A percentile compares a stretch with the other conserved stretches of the same genome.
These are phyloP conservation scores for Ustilago lituana DNA, from an alignment of 1,284 basidiomycete species.

Conservation along the genomic window DNA sequence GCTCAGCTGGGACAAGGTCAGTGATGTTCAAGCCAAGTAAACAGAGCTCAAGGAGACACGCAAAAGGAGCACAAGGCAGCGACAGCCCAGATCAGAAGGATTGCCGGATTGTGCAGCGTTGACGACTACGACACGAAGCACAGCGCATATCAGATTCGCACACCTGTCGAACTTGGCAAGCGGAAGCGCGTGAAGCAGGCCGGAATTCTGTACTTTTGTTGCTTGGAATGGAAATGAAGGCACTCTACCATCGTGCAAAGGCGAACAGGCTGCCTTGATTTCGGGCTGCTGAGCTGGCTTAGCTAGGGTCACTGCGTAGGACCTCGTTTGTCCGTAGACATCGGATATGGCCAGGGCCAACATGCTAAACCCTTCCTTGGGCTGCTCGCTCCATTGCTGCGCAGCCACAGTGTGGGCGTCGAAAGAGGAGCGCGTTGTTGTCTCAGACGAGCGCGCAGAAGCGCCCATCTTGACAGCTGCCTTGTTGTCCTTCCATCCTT, in stretches of 20 bases:
- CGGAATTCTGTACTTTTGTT: too few species aligned
- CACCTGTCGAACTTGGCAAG: constrained; percentile 38
- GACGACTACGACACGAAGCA: constrained; percentile 13
- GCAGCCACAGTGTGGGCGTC: neutral
- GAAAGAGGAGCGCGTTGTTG: constrained; percentile 5
- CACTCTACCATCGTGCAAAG: too few species aligned
- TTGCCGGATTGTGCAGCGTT: neutral
- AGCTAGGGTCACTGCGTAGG: too few species aligned
- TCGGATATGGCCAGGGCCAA: too few species aligned
- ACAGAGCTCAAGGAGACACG: constrained; percentile 2
- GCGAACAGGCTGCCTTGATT: too few species aligned
- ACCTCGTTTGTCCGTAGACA: too few species aligned
- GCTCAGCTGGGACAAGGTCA: neutral
- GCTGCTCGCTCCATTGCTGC: constrained; percentile 3
- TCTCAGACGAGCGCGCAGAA: constrained; percentile 19
- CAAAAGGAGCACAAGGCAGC: constrained; percentile 2
- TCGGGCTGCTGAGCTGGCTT: too few species aligned
- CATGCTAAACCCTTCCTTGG: too few species aligned
- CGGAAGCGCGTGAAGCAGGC: too few species aligned
- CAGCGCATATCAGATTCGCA: constrained; percentile 36
- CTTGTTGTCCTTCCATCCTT: neutral
- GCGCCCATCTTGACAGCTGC: constrained; percentile 13
- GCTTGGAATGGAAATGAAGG: constrained; percentile 20
- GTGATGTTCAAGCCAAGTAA: neutral
- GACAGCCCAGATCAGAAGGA: too few species aligned